Conservation (phyloP, 208 protist genomes). For the Crithidia brevicula region DNA sequence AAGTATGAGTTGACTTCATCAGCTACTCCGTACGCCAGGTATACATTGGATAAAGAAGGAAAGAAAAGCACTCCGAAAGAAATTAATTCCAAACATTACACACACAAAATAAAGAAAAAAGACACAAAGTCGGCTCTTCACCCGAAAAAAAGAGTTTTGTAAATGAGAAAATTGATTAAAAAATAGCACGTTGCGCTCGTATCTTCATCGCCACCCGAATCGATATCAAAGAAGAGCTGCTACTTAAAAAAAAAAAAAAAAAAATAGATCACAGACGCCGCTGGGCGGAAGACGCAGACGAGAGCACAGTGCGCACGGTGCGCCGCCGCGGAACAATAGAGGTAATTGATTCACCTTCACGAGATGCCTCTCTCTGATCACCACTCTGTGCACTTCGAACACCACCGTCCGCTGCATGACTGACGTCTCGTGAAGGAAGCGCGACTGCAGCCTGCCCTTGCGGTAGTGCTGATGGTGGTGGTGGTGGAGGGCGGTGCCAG, state of each 20-base stretch:
- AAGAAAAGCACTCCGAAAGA: neutral
- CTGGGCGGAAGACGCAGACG: neutral
- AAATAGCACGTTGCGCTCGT: too few species aligned
- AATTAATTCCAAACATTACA: neutral
- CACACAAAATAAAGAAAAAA: constrained; percentile 5
- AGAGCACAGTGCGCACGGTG: neutral
- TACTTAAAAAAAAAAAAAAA: constrained; percentile 11
- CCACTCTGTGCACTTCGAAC: neutral
- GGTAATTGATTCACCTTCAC: neutral
- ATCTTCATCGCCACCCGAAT: too few species aligned
- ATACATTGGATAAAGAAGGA: too few species aligned
- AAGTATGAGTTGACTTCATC: too few species aligned
- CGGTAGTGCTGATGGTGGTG: neutral
- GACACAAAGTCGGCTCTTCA: neutral
- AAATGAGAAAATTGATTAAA: too few species aligned
- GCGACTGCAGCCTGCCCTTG: neutral
- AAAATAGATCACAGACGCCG: neutral
- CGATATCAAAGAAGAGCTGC: neutral
- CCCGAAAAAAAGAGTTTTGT: neutral
- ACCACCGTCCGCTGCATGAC: neutral
- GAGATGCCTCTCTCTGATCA: neutral
- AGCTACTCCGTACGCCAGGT: too few species aligned
- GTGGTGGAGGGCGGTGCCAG: constrained; percentile 10
- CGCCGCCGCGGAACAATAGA: neutral
- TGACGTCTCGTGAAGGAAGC: neutral